These are phyloP conservation scores for Alternaria sp. DNA, from an alignment of 2,329 filamentous ascomycete species.

Conservation along the genomic window DNA sequence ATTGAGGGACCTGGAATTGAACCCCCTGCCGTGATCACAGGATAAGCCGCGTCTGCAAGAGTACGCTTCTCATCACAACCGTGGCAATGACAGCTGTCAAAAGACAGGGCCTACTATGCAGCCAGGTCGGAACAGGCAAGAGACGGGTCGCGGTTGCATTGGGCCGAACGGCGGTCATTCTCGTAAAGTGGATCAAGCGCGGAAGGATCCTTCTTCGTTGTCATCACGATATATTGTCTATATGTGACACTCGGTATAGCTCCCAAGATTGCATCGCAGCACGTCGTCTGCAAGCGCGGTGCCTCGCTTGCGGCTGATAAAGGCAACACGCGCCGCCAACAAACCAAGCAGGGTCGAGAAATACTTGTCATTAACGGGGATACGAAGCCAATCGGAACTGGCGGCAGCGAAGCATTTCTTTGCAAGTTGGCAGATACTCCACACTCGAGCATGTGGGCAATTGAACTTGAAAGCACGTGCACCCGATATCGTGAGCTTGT, in stretches of 20 bases:
- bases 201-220: conserved; percentile 1
- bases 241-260: not conserved
- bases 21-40: conserved; percentile 1
- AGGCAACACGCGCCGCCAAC: not conserved
- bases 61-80: not conserved
- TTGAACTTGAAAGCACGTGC: not conserved
- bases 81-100: conserved; percentile 14
- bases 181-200: not conserved
- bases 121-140: conserved; percentile 8
- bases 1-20: not conserved
- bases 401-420: not conserved
- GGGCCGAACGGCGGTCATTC: conserved; percentile 4
- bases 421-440: not conserved
- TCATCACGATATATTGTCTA: conserved; percentile 3
- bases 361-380: not conserved
- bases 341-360: not conserved
- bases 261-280: not conserved
- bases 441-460: not conserved
- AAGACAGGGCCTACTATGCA: conserved; percentile 7
- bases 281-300: not conserved
- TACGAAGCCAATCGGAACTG: conserved; percentile 7
- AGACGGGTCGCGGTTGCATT: conserved; percentile 11
- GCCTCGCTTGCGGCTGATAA: not conserved
- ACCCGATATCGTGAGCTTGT: not conserved
- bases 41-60: conserved; percentile 7